These are phyloP conservation scores for Pichia heedii DNA, from an alignment of 805 yeast species.

Conservation along the genomic window DNA sequence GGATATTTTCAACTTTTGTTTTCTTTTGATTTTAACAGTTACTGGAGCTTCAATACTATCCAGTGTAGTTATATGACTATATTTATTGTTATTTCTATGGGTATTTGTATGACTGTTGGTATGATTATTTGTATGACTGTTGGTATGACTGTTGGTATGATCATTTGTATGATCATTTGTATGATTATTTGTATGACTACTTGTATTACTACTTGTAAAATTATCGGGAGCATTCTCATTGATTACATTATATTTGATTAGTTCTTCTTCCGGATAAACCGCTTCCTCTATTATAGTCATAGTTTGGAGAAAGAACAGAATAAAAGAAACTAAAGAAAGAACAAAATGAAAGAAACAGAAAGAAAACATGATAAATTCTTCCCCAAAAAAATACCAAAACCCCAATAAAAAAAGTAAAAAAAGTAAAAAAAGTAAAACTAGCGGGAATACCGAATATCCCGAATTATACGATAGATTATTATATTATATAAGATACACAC, in stretches of 20 bases:
- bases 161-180: background rate
- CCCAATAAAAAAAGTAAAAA: background rate
- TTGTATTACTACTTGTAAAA: background rate
- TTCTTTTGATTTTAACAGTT: conserved; percentile 10
- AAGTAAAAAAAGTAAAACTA: too few relatives aligned
- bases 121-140: background rate
- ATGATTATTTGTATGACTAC: background rate
- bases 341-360: background rate
- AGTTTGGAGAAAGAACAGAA: background rate
- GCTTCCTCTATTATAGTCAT: conserved; percentile 20
- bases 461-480: too few relatives aligned
- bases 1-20: conserved; percentile 28
- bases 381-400: too few relatives aligned
- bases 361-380: too few relatives aligned
- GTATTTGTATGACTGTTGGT: too few relatives aligned
- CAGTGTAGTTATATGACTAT: too few relatives aligned
- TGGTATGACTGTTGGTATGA: background rate
- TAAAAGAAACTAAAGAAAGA: background rate
- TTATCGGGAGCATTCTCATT: background rate
- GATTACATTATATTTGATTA: conserved; percentile 15
- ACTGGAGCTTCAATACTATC: background rate
- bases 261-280: conserved; percentile 24
- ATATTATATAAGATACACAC: too few relatives aligned
- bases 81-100: too few relatives aligned
- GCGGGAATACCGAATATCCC: background rate